Evolutionary conservation across 179 eudicot species (phyloP), one percentile per base, ranked within the genome.

Genomic region (Gypsophila paniculata): DNA sequence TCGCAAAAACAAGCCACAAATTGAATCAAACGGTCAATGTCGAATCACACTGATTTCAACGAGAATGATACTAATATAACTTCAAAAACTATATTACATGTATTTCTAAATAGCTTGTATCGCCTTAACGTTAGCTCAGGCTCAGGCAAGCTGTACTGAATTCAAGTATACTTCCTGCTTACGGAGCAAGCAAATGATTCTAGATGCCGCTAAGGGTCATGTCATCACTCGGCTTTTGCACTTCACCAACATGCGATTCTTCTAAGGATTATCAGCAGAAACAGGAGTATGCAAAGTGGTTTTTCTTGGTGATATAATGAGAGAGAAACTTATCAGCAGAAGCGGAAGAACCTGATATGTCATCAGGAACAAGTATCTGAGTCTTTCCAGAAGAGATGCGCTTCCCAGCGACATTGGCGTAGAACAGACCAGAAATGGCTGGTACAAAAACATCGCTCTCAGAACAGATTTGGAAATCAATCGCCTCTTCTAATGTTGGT

Each of bases 281-380:
- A 76, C 99, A 94, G 12, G 97, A 91, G 75, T 91, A 88, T n/a
- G 97, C 99, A 81, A 91, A 78, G 78, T 94, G 99, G 81, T 88
- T 91, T 86, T 87, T 80, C 85, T 88, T 82, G 55, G 96, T 85
- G 76, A 94, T 82, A 38, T 94, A 94, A 48, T 80, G 85, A 29
- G 97, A 90, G 65, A 88, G 48, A 78, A 76, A 91, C 14, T 90
- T 79, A 34, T 75, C 72, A 6, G 91, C 76, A 53, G 94, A 65
- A 25, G 95, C 85, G 25, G 95, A 77, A 70, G 87, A 76, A 49
- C 75, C 72, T 5, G 88, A 69, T 71, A 81, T 77, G 70, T 82
- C 74, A 17, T 79, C 88, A 11, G 99, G 99, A 70, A 94, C 96
- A 26, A 90, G 89, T 71, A 91, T 90, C 80, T 87, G 91, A 36